Evolutionary conservation across 305 asterid genomes (phyloP), one percentile per base, ranked within the genome.

Genomic region (Rubia balearica): DNA sequence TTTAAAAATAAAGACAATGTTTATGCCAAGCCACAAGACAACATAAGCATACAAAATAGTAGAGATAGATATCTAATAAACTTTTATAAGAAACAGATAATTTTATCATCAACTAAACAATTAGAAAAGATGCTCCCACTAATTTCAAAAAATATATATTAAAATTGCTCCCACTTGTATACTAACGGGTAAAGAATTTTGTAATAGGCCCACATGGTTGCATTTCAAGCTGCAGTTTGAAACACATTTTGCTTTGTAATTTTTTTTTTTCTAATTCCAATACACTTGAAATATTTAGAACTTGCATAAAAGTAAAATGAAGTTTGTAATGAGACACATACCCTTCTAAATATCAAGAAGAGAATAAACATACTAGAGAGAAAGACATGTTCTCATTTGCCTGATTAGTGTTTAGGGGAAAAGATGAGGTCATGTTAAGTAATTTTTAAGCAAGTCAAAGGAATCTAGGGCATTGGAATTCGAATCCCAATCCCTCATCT

Each of bases 1-100:
- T 95, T 80, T 22, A 74, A 69, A 79, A 68, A 83, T 36, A 65
- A 74, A 78, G 73, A 72, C 74, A 76, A 73, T 48, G 67, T 66
- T 70, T 65, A 48, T 41, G 12, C 7, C 43, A 24, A 71, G 64
- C 67, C 57, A 61, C 51, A 9, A 76, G 71, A 49, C 48, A 61
- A 68, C 72, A 68, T 33, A 59, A 57, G 33, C 30, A 71, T 41
- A 57, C 6, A 5, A 21, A 7, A 40, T 7, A 10, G 7, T 9
- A 68, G 5, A 53, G 33, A 17, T 36, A 17, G 3, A 17, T 48
- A 24, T 49, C 19, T 38, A 27, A 49, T 7, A 16, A 19, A 49
- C 33, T 24, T 46, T 16, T 7, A 67, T 12, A 21, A n/a, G 71
- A n/a, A 13, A 36, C 24, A 7, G 72, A 38, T 17, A 69, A 36